These are phyloP conservation scores for Marasmius oreades DNA, from an alignment of 1,284 basidiomycete genomes.

Conservation along the genomic window DNA sequence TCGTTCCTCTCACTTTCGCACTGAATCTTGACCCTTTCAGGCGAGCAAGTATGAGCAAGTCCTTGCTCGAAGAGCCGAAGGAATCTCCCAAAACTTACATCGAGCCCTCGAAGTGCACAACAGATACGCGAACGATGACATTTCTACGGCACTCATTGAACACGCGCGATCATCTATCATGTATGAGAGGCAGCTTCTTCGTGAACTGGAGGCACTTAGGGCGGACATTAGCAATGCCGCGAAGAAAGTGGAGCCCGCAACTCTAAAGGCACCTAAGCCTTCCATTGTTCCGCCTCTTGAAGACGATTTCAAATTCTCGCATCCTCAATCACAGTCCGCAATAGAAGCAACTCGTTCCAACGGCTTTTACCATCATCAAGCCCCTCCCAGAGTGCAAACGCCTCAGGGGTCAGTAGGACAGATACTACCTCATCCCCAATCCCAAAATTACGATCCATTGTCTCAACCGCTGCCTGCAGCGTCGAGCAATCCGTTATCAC, in stretches of 20 bases:
- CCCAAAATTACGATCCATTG: slow-evolving; percentile 3
- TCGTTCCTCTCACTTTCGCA: not conserved
- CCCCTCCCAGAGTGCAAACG: slow-evolving; percentile 8
- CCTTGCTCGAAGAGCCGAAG: slow-evolving; percentile 76
- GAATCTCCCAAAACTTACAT: slow-evolving; percentile 90
- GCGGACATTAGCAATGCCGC: slow-evolving; percentile 70
- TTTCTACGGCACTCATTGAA: slow-evolving; percentile 83
- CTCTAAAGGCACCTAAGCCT: slow-evolving; percentile 55
- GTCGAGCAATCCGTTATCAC: slow-evolving; percentile 1
- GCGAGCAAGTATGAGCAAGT: slow-evolving; percentile 85
- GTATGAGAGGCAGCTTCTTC: slow-evolving; percentile 84
- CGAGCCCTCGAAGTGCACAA: slow-evolving; percentile 81
- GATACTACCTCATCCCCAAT: not conserved
- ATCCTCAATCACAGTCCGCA: slow-evolving; percentile 28
- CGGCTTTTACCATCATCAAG: slow-evolving; percentile 12
- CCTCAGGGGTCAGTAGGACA: not conserved
- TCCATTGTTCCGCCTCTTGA: slow-evolving; percentile 60
- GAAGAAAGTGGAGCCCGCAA: slow-evolving; percentile 48
- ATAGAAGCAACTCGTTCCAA: slow-evolving; percentile 23
- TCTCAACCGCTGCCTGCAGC: not conserved
- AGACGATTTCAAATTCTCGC: slow-evolving; percentile 46
- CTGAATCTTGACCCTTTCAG: slow-evolving; percentile 35
- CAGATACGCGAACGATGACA: slow-evolving; percentile 82
- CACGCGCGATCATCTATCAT: slow-evolving; percentile 87
- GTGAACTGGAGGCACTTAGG: slow-evolving; percentile 83